Conservation (phyloP, 305 asterid species). For the Fraxinus xanthoxyloides region DNA sequence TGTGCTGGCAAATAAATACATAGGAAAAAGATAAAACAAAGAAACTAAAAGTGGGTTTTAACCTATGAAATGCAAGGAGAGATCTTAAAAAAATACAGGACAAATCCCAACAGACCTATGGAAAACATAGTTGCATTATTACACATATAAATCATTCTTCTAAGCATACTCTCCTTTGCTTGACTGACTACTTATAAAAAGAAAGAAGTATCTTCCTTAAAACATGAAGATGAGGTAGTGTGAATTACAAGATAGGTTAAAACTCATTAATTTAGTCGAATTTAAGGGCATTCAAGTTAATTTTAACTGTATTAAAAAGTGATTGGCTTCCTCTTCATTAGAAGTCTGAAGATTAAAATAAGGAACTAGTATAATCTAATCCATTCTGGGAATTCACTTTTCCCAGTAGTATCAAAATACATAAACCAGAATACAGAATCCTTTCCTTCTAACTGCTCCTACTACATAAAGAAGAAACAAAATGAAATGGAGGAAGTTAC, state of each 20-base stretch:
- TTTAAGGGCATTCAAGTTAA: neutral
- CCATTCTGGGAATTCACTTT: neutral
- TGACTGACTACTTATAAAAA: neutral
- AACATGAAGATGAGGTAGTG: neutral
- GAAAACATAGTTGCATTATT: neutral
- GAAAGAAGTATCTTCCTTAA: neutral
- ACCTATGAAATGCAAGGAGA: neutral
- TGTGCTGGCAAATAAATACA: neutral
- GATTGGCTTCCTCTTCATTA: neutral
- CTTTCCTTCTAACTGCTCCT: neutral
- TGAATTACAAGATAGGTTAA: neutral
- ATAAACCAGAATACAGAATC: slow-evolving; percentile 3
- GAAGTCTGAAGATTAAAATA: neutral
- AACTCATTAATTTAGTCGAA: neutral
- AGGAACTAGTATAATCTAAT: neutral
- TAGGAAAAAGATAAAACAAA: neutral
- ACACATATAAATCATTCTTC: neutral
- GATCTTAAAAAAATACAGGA: neutral
- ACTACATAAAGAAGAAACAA: slow-evolving; percentile 3
- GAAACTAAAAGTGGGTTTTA: slow-evolving; percentile 15
- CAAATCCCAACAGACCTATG: neutral
- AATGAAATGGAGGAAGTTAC: slow-evolving; percentile 31
- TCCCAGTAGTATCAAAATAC: neutral
- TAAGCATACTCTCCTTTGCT: neutral
- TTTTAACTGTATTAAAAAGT: neutral